Percentiles rank a stretch among this genome's conserved stretches.
These are phyloP conservation scores for Rhododendron mucronatum DNA, from an alignment of 148 eudicot genomes.

Conservation along the genomic window DNA sequence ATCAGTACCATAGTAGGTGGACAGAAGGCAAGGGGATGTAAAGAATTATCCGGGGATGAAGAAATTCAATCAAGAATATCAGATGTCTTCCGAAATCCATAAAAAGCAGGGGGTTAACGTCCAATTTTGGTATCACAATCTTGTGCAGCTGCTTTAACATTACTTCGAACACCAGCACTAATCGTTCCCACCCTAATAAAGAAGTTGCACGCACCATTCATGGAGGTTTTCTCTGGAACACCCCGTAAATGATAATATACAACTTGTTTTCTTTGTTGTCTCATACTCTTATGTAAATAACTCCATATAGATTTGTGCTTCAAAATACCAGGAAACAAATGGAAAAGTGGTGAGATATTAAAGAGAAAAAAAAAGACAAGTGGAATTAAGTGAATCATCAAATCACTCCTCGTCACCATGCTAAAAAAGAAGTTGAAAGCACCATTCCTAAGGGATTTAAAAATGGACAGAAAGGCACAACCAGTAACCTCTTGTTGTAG, in stretches of 20 bases:
- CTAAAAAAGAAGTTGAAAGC: background rate
- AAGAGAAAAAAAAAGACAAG: background rate
- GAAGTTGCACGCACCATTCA: background rate
- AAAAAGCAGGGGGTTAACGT: background rate
- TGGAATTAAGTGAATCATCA: background rate
- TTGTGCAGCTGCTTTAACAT: background rate
- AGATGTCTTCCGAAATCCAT: background rate
- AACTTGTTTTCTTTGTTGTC: background rate
- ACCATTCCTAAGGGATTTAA: background rate
- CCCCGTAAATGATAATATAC: background rate
- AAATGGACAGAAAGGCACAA: background rate
- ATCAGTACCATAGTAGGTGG: background rate
- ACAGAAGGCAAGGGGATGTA: background rate
- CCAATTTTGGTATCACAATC: background rate
- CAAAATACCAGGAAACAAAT: background rate
- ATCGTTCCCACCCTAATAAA: background rate
- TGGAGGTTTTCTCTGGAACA: background rate
- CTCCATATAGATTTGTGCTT: background rate
- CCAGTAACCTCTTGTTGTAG: conserved; percentile 79
- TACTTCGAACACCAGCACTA: background rate
- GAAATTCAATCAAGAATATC: background rate
- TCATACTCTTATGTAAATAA: background rate
- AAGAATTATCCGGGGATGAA: background rate
- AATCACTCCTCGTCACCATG: background rate
- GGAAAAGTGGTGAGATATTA: background rate